A percentile compares a stretch with the other conserved stretches of the same genome.
phyloP scores from a whole-genome alignment of 2,329 filamentous ascomycete species.

The Neofusicoccum sp. region DNA sequence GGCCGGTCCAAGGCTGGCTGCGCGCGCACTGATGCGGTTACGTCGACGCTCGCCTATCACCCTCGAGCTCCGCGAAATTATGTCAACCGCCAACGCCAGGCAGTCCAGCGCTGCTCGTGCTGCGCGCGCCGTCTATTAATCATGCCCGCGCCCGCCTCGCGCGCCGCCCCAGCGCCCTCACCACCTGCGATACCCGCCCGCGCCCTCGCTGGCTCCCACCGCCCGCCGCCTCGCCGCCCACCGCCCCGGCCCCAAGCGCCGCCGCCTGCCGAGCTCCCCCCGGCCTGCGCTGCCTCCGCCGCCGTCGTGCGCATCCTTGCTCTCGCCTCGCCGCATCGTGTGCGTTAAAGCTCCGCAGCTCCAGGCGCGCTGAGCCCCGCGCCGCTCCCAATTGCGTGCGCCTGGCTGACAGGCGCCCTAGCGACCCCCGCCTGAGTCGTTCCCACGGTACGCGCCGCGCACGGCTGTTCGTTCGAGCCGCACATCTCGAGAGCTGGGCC shows the following conservation, averaged over 20 bases:
- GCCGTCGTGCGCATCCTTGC: constrained; percentile 12
- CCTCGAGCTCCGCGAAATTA: constrained; percentile 20
- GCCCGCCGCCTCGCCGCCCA: neutral
- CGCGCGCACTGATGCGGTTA: constrained; percentile 18
- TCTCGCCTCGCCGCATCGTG: neutral
- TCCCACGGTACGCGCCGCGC: constrained; percentile 20
- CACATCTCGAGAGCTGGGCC: constrained; percentile 19
- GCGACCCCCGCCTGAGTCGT: constrained; percentile 19
- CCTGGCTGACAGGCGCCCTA: constrained; percentile 21
- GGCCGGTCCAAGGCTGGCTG: neutral
- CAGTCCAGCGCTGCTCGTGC: constrained; percentile 15
- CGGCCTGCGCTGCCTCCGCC: constrained; percentile 13
- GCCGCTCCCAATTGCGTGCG: constrained; percentile 13
- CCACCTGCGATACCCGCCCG: neutral
- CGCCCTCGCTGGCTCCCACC: too few species aligned
- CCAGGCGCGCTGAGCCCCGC: neutral
- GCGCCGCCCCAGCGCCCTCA: constrained; percentile 1
- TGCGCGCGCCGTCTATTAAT: constrained; percentile 19
- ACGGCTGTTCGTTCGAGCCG: constrained; percentile 17
- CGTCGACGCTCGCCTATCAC: constrained; percentile 21
- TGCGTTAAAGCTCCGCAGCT: neutral
- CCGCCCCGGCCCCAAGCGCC: neutral
- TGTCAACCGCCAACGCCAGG: constrained; percentile 19
- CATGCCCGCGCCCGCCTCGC: constrained; percentile 16
- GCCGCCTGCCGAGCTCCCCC: constrained; percentile 12